Evolutionary conservation across 2,329 filamentous ascomycete species (phyloP).

Genomic region (Trichoderma pleuroti): DNA sequence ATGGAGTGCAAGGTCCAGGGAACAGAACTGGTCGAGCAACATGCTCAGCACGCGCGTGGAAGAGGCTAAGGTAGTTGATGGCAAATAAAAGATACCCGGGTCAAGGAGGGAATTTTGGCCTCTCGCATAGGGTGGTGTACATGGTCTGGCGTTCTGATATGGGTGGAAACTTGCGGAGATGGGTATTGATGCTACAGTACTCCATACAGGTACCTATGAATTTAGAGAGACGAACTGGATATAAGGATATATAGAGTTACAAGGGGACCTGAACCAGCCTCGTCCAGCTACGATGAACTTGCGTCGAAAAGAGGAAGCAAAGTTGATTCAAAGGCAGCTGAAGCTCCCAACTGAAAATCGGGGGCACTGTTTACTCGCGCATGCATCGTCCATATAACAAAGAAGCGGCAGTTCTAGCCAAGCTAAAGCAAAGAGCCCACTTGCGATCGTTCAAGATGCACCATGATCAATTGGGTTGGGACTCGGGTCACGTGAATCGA

Average conservation of each 20-base stretch:
- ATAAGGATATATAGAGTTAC: conserved; percentile 1
- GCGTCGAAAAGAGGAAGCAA: background rate
- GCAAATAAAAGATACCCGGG: conserved; percentile 10
- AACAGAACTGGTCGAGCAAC: background rate
- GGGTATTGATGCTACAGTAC: background rate
- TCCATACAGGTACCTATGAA: background rate
- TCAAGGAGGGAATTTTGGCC: conserved; percentile 8
- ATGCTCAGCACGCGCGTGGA: background rate
- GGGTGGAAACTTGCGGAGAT: background rate
- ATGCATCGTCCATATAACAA: background rate
- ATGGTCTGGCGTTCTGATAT: conserved; percentile 6
- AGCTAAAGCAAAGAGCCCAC: background rate
- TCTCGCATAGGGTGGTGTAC: background rate
- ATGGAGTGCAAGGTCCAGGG: background rate
- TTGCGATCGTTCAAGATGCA: conserved; percentile 4
- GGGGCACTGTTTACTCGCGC: background rate
- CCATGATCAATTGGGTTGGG: conserved; percentile 9
- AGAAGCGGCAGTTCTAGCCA: background rate
- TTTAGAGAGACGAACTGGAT: background rate
- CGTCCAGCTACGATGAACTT: background rate
- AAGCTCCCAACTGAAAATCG: background rate
- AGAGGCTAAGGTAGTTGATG: background rate
- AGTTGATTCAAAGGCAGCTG: background rate
- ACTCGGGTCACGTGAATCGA: conserved; percentile 9
- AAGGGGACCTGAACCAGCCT: background rate